Base-by-base conservation (phyloP, 495 filamentous ascomycete species). In the Penicillium coprophilum region DNA sequence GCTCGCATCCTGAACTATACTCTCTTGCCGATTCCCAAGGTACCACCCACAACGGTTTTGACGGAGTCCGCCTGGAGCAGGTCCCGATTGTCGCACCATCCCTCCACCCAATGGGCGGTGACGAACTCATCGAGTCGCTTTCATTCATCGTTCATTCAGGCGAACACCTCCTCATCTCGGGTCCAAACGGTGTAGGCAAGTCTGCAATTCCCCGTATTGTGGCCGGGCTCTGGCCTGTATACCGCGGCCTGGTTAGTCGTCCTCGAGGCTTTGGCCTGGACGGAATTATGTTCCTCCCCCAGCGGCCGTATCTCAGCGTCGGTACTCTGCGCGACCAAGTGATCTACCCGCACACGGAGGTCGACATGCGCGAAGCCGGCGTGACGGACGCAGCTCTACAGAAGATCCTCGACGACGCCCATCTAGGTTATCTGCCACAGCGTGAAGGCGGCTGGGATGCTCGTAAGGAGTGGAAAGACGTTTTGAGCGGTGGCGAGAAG, bases 291-390 rank as follows among this genome's bases (percentile, higher is more conserved):
- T 96, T 97, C 77, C 84, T 97, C 39, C 92, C 95, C 2, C 95
- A 99, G 68, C 82, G 92, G 12, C 91, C 93, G 0, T 99, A 99
- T 66, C 82, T 97, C 19, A 91, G 87, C 67, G 87, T 93, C 36
- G 95, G 95, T n/a, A 99, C 95, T 4, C 79, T 99, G 8, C 84
- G 93, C 8, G 95, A 99, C 59, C 95, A 99, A 70, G 92, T 99
- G 56, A 96, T 97, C 71, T 99, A 99, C 58, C 95, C 95, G 2
- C 92, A 97, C 61, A 92, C 88, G 11, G 93, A 92, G 68, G 80
- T 92, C 20, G 95, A 97, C 57, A 97, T 97, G 94, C 87, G 85
- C 11, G 89, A 90, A 32, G 85, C 84, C 41, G 85, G 87, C 6
- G 83, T 88, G 57, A 80, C 77, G 15, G 95, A 99, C 63, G 71